Base-by-base conservation (phyloP, 2,329 filamentous ascomycete genomes). In the Tympanopsis confertula region DNA sequence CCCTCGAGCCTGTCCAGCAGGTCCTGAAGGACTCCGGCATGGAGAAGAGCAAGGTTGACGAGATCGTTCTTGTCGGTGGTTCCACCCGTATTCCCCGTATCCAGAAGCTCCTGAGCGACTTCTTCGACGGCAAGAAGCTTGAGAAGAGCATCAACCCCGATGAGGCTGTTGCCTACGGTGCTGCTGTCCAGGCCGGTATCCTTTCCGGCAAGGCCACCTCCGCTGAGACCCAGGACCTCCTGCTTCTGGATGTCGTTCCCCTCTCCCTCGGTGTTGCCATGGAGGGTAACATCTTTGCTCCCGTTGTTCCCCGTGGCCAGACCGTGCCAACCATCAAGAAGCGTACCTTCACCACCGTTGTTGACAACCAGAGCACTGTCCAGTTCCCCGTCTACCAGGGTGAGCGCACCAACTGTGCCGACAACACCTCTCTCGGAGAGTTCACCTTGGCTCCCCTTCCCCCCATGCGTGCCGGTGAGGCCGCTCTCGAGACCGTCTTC, bases 61-160 rank as follows among this genome's bases (percentile, higher is more conserved):
- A 98, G 76, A 94, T 98, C 50, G 91, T 98, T 55, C 84, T 98
- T 56, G 91, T 98, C 58, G 91, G 91, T 79, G 91, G 91, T 54
- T 95, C 88, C 47, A 98, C 91, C 57, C 91, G 91, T 86, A 98
- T 98, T 54, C 91, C 91, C 58, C 80, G 82, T 63, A 94, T 98
- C 65, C 91, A 98, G 82, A 96, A 96, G 79, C 83, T 98, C 50
- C 81, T 98, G 50, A 88, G 82, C 70, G 91, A 98, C 68, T 95
- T 88, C 78, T 98, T 98, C 72, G 85, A 93, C 63, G 88, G 88
- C 68, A 98, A 98, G 86, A 95, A 98, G 83, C 86, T 95, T 50
- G 89, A 96, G 79, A 96, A 95, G 70, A 91, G 85, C 74, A 96
- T 96, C 74, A 98, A 98, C 79, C 91, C 91, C 55, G 91, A 98